Evolutionary conservation across 2,329 filamentous ascomycete genomes (phyloP).

Genomic region (Leptographium wingfieldii): DNA sequence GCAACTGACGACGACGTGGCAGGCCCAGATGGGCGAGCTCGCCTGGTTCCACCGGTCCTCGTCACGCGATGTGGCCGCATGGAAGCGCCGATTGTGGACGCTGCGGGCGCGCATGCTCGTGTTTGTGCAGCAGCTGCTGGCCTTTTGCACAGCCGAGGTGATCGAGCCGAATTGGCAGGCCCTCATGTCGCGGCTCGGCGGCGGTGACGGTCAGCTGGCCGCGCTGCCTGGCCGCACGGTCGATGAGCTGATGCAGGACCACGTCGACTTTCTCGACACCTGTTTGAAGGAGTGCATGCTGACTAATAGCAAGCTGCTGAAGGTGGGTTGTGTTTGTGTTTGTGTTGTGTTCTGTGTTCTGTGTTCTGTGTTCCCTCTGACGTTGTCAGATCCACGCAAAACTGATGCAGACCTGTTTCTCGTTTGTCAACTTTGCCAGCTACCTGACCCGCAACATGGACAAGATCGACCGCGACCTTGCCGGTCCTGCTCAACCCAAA

Average conservation of each 20-base stretch:
- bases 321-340: slow-evolving; percentile 41
- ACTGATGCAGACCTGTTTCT: slow-evolving; percentile 86
- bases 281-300: slow-evolving; percentile 99
- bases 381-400: slow-evolving; percentile 80
- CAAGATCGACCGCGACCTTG: slow-evolving; percentile 69
- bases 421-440: slow-evolving; percentile 84
- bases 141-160: slow-evolving; percentile 94
- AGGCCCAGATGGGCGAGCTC: slow-evolving; percentile 68
- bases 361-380: neutral
- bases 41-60: slow-evolving; percentile 75
- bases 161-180: slow-evolving; percentile 96
- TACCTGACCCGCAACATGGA: slow-evolving; percentile 77
- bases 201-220: slow-evolving; percentile 22
- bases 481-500: slow-evolving; percentile 40
- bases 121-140: slow-evolving; percentile 91
- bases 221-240: slow-evolving; percentile 52
- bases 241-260: slow-evolving; percentile 96
- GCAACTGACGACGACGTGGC: slow-evolving; percentile 77
- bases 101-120: slow-evolving; percentile 88
- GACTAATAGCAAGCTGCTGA: slow-evolving; percentile 86
- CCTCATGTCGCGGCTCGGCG: slow-evolving; percentile 74
- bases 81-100: slow-evolving; percentile 89
- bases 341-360: neutral
- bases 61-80: slow-evolving; percentile 64
- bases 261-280: slow-evolving; percentile 95